phyloP scores from a whole-genome alignment of 345 rosid genomes.

The Kandelia obovata region DNA sequence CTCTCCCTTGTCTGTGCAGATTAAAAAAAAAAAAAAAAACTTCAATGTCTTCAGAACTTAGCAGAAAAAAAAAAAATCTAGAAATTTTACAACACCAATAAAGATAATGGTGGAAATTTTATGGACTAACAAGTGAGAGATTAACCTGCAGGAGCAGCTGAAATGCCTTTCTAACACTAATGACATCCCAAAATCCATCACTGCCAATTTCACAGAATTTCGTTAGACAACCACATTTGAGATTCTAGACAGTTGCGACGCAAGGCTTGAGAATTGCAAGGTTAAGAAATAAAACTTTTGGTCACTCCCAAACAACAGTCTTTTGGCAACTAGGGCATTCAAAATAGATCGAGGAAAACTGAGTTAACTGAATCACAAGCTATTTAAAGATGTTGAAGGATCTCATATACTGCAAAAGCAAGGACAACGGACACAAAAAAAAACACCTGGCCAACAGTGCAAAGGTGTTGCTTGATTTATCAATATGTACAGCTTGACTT shows the following conservation, averaged over 20 bases:
- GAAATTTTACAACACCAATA: neutral
- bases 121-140: neutral
- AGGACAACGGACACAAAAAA: neutral
- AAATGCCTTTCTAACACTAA: slow-evolving; percentile 65
- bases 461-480: slow-evolving; percentile 51
- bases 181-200: slow-evolving; percentile 95
- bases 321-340: neutral
- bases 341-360: neutral
- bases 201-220: slow-evolving; percentile 35
- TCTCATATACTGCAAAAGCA: too few species aligned
- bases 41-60: neutral
- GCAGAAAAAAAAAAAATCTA: too few species aligned
- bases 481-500: slow-evolving; percentile 64
- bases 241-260: too few species aligned
- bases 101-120: neutral
- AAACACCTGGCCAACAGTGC: slow-evolving; percentile 82
- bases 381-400: neutral
- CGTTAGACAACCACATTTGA: too few species aligned
- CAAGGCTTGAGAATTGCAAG: too few species aligned
- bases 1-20: slow-evolving; percentile 51
- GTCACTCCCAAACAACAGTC: too few species aligned
- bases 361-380: neutral
- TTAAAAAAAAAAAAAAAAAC: too few species aligned
- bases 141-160: slow-evolving; percentile 72
- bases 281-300: too few species aligned